These are phyloP conservation scores for Escallonia rubra DNA, from an alignment of 129 eudicot genomes.

Conservation along the genomic window DNA sequence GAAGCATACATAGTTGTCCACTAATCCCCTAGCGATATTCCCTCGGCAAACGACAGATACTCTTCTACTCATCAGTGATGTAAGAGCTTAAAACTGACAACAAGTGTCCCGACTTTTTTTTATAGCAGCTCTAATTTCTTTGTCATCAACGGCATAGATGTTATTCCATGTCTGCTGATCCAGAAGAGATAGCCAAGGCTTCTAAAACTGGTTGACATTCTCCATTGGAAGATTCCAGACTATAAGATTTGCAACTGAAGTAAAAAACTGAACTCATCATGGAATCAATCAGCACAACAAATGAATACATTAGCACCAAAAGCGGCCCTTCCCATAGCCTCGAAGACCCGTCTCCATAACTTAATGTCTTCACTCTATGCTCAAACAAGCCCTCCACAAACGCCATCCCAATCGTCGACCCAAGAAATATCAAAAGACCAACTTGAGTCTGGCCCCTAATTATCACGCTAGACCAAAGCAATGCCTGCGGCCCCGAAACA, in stretches of 20 bases:
- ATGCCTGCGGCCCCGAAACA: conserved; percentile 74
- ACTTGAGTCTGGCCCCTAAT: conserved; percentile 92
- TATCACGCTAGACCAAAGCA: conserved; percentile 63
- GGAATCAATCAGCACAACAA: conserved; percentile 76
- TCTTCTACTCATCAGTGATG: neutral
- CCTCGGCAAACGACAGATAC: neutral
- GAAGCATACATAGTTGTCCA: neutral
- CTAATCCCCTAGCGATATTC: neutral
- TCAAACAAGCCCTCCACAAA: conserved; percentile 88
- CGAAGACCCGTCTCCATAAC: conserved; percentile 95
- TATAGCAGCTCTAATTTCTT: neutral
- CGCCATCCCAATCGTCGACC: conserved; percentile 82
- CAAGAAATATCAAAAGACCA: conserved; percentile 81
- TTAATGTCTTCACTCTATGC: conserved; percentile 84
- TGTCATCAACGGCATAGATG: conserved; percentile 1
- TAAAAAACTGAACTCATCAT: conserved; percentile 91
- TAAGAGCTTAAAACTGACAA: neutral
- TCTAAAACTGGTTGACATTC: conserved; percentile 76
- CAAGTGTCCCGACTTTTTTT: neutral
- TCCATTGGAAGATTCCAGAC: conserved; percentile 57
- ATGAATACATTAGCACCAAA: conserved; percentile 87
- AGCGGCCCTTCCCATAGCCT: conserved; percentile 99
- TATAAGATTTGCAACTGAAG: conserved; percentile 90
- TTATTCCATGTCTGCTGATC: conserved; percentile 28
- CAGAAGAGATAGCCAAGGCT: conserved; percentile 41